Evolutionary conservation across 2,329 filamentous ascomycete species (phyloP), one percentile per base, ranked within the genome.

Genomic region (Claviceps pusilla): DNA sequence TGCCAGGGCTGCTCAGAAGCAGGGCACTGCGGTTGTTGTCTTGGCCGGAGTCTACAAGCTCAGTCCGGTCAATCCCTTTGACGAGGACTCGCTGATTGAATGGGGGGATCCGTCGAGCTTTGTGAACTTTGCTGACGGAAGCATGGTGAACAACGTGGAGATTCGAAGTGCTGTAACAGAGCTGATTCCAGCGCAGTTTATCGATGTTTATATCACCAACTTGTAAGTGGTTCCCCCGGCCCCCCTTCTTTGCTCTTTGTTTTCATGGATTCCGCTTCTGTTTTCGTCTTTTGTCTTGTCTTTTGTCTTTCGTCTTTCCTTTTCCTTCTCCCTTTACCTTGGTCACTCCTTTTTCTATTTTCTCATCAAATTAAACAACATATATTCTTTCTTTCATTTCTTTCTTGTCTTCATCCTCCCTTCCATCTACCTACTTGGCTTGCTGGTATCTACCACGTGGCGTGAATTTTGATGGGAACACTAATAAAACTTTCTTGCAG

Each of bases 21-120:
- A 90, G 63, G 82, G 84, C 59, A 88, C 85, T 29, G 86, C 89
- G 0, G 90, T 98, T 19, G 83, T 97, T 29, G 88, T 94, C 3
- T 79, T 98, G 47, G 87, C 86, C 52, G 91, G 89, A 37, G 84
- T 97, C 24, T 97, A 96, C 75, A 95, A 95, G 70, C 79, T 98
- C 54, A 94, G 88, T 61, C 90, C 93, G 0, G 83, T 94, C 56
- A 91, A 89, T 63, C 86, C 89, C 1, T 90, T 89, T 62, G 83
- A 93, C 62, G 83, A 86, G 53, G 85, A 89, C 59, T 81, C 83
- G 4, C 73, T 95, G 57, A 86, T 95, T 56, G 91, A 96, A 70
- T 89, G 89, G 71, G 91, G 89, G 16, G 83, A 90, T 65, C 82
- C 89, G 1, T 83, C 84, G 53, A 84, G 79, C 59, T 84, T 89